Evolutionary conservation across 1,284 basidiomycete species (phyloP), one percentile per base, ranked within the genome.

Genomic region (Apiotrichum domesticum): DNA sequence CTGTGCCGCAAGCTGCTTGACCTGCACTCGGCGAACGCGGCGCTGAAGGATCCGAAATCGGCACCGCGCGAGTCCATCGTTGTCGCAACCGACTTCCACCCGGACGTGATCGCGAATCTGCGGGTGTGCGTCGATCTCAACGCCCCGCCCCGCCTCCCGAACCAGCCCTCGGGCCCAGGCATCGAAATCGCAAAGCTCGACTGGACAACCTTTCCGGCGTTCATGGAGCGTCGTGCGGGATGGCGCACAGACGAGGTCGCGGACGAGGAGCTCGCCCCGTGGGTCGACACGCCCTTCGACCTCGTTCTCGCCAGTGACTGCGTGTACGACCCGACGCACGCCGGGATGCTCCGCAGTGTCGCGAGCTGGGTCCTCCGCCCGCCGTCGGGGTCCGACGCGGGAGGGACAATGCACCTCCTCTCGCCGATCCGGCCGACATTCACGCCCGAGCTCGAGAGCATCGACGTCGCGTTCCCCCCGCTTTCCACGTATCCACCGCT

Each of bases 81-180:
- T 41, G 74, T 90, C 41, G 84, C 87, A 39, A 89, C 88, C 3
- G 92, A 95, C 75, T 87, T 86, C 72, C 85, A 89, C 63, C 83
- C 85, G 0, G 77, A 82, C 6, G 88, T 90, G 0, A 78, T 96
- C 35, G 76, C 78, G 32, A 95, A 95, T 72, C 81, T 95, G 9
- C 75, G 76, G 6, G 68, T 75, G 33, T 95, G 94, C 72, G 79
- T 89, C 52, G 69, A 73, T 1, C 65, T 79, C 14, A 92, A 92
- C 70, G 82, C 84, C 57, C 73, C 79, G 0, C 56, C 63, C 3
- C 5, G 35, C 55, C 39, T 59, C 2, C 55, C 53, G 3, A 35
- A 55, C 21, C 52, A 51, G 7, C 40, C 55, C 2, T 50, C 56
- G 4, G 59, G 55, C 1, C 15, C 55, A 3, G 71, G 75, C 3